Evolutionary conservation across 1,284 basidiomycete genomes (phyloP).

Genomic region (Marasmius sp.): DNA sequence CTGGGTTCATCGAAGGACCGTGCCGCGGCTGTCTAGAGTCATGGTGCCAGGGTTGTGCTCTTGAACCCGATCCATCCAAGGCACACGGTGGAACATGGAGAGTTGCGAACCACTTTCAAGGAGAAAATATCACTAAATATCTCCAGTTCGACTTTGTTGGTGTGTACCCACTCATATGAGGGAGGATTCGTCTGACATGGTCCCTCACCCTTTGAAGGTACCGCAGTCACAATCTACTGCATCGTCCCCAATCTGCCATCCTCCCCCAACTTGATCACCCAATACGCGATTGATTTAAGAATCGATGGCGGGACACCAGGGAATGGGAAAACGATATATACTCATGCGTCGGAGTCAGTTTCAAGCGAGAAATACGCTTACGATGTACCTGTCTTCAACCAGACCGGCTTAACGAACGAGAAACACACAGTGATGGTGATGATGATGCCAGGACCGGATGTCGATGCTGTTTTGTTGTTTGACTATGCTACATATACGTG

Average conservation of each 20-base stretch:
- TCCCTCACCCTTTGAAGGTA: not conserved
- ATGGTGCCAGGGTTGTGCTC: not conserved
- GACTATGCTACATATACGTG: not conserved
- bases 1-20: not conserved
- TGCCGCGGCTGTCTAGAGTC: not conserved
- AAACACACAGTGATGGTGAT: not conserved
- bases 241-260: not conserved
- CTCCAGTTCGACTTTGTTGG: not conserved
- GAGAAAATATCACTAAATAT: not conserved
- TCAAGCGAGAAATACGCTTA: not conserved
- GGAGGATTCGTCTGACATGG: too few relatives aligned
- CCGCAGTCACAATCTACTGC: not conserved
- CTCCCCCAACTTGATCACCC: not conserved
- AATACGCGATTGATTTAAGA: not conserved
- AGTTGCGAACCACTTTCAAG: not conserved
- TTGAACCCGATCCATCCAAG: not conserved
- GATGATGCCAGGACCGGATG: not conserved
- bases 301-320: not conserved
- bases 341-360: not conserved
- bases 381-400: not conserved
- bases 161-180: too few relatives aligned
- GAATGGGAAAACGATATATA: not conserved
- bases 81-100: not conserved
- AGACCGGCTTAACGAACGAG: not conserved
- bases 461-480: not conserved